Conservation (phyloP, 768 basidiomycete species). For the Pulveroboletus sp. region DNA sequence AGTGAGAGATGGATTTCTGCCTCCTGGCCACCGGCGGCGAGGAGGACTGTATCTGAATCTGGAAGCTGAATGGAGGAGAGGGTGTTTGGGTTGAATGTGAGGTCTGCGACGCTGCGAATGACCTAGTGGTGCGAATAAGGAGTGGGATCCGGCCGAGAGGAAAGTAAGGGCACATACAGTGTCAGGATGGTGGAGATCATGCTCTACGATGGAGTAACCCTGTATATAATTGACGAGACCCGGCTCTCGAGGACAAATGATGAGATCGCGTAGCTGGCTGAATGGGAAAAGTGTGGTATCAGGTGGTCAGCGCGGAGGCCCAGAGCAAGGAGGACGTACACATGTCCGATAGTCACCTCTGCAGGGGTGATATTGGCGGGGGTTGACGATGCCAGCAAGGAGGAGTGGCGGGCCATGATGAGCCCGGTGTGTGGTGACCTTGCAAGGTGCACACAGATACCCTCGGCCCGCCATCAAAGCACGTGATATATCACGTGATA, state of each 20-base stretch:
- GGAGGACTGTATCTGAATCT: conserved; percentile 51
- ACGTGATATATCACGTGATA: conserved; percentile 25
- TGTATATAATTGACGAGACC: conserved; percentile 67
- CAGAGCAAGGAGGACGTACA: conserved; percentile 39
- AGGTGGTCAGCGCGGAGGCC: conserved; percentile 1
- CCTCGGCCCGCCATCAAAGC: conserved; percentile 18
- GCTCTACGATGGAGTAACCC: conserved; percentile 53
- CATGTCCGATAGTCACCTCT: conserved; percentile 56
- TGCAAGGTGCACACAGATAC: background rate
- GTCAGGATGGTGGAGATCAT: conserved; percentile 49
- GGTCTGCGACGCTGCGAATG: conserved; percentile 48
- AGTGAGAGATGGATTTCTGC: conserved; percentile 68
- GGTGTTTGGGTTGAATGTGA: conserved; percentile 62
- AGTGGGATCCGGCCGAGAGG: conserved; percentile 14
- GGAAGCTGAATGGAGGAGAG: conserved; percentile 55
- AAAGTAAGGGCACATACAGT: conserved; percentile 37
- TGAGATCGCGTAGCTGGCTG: conserved; percentile 77
- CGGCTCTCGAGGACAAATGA: conserved; percentile 67
- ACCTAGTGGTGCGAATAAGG: conserved; percentile 31
- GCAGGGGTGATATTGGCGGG: conserved; percentile 44
- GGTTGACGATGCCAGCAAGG: conserved; percentile 40
- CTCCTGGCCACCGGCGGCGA: conserved; percentile 76
- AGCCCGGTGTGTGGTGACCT: conserved; percentile 11
- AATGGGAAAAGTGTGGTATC: conserved; percentile 7
- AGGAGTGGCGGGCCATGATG: conserved; percentile 47